Conservation (phyloP, 768 basidiomycete genomes). For the Brasilioporus rufonigricans region DNA sequence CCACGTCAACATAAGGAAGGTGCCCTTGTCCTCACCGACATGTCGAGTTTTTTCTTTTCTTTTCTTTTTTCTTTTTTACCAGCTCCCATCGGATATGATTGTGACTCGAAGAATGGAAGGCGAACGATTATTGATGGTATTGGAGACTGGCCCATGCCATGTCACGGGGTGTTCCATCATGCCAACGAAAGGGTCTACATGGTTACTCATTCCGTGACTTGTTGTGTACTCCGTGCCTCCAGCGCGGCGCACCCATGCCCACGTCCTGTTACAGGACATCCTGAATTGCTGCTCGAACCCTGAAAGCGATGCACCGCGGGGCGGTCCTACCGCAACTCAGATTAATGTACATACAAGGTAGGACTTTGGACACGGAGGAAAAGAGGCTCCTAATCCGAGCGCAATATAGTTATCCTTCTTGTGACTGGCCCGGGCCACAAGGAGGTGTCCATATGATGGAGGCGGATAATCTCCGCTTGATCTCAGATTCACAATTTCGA, state of each 20-base stretch:
- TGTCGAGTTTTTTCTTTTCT: not conserved
- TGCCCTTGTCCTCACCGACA: too few species aligned
- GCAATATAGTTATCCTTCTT: not conserved
- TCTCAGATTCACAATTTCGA: slow-evolving; percentile 28
- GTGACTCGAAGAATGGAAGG: too few species aligned
- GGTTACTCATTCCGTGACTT: not conserved
- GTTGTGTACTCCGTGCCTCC: not conserved
- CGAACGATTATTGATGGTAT: too few species aligned
- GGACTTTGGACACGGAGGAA: slow-evolving; percentile 1
- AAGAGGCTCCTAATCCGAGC: not conserved
- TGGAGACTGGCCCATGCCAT: too few species aligned
- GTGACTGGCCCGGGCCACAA: slow-evolving; percentile 8
- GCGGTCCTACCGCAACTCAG: not conserved
- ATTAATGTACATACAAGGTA: not conserved
- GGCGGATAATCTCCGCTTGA: slow-evolving; percentile 24
- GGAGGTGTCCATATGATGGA: not conserved
- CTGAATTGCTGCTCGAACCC: not conserved
- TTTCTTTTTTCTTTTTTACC: not conserved
- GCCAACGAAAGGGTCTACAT: not conserved
- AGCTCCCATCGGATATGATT: not conserved
- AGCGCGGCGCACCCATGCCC: not conserved
- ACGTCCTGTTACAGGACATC: not conserved
- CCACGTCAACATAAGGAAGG: too few species aligned
- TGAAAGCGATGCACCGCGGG: not conserved
- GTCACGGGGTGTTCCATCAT: not conserved